Evolutionary conservation across 768 basidiomycete genomes (phyloP).

Genomic region (Butyriboletus loyo): DNA sequence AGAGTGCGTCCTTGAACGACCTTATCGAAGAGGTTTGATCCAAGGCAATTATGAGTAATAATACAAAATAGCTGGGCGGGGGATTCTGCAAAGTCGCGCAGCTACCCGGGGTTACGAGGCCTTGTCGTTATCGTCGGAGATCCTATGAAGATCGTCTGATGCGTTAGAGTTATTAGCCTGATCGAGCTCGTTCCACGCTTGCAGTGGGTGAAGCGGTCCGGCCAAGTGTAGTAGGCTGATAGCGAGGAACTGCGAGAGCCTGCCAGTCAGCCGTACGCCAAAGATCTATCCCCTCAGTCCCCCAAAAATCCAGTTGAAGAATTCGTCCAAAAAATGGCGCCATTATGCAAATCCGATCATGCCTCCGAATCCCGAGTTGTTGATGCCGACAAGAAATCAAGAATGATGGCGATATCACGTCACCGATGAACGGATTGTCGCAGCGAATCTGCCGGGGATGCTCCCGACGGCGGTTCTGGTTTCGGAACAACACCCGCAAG

Average conservation of each 20-base stretch:
- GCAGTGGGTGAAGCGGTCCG: constrained; percentile 14
- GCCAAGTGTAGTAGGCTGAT: constrained; percentile 8
- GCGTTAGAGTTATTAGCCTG: constrained; percentile 14
- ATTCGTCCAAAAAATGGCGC: constrained; percentile 26
- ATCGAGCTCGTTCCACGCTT: constrained; percentile 24
- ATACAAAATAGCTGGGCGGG: constrained; percentile 25
- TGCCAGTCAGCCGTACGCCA: constrained; percentile 15
- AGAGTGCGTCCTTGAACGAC: constrained; percentile 21
- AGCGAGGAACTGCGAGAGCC: constrained; percentile 8
- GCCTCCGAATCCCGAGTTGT: constrained; percentile 23
- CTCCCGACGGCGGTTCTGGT: constrained; percentile 42
- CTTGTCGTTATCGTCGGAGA: constrained; percentile 20
- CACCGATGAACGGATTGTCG: constrained; percentile 35
- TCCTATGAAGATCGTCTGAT: constrained; percentile 24
- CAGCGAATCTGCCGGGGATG: constrained; percentile 29
- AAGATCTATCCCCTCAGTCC: constrained; percentile 15
- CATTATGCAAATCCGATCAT: constrained; percentile 25
- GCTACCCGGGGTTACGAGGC: constrained; percentile 19
- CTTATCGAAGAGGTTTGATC: constrained; percentile 19
- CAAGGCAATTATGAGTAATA: constrained; percentile 35
- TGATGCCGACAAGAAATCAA: constrained; percentile 32
- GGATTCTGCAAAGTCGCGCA: constrained; percentile 9
- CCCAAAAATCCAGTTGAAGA: constrained; percentile 24
- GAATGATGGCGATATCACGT: constrained; percentile 7
- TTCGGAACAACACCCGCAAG: constrained; percentile 71